Evolutionary conservation across 2,329 filamentous ascomycete species (phyloP).

Genomic region (Alternaria hordeiaustralica): DNA sequence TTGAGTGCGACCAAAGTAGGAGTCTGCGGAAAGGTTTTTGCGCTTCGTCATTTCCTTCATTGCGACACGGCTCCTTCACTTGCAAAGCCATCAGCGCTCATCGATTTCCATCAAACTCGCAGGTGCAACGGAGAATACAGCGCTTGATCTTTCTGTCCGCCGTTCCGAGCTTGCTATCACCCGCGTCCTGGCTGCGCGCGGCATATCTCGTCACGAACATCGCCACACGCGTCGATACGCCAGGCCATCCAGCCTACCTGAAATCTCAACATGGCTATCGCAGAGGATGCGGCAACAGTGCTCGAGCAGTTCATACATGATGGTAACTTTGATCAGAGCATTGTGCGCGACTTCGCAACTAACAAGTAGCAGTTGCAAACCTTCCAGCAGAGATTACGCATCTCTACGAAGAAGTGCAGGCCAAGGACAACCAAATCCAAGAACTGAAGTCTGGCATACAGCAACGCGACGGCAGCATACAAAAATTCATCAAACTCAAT

Average conservation of each 20-base stretch:
- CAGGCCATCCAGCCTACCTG: background rate
- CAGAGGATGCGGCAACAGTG: slow-evolving; percentile 71
- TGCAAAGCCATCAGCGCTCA: slow-evolving; percentile 23
- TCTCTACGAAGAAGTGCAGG: slow-evolving; percentile 81
- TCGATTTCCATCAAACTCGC: slow-evolving; percentile 26
- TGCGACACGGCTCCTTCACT: slow-evolving; percentile 14
- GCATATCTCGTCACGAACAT: background rate
- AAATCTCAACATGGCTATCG: slow-evolving; percentile 38
- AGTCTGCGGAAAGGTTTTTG: background rate
- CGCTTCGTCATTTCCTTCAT: slow-evolving; percentile 7
- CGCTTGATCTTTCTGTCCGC: background rate
- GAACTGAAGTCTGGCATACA: slow-evolving; percentile 73
- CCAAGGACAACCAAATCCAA: slow-evolving; percentile 76
- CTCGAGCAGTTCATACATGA: slow-evolving; percentile 80
- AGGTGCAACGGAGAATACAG: background rate
- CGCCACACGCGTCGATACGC: slow-evolving; percentile 1
- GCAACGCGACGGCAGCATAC: slow-evolving; percentile 75
- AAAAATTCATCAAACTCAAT: slow-evolving; percentile 81
- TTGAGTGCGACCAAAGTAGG: background rate
- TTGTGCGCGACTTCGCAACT: slow-evolving; percentile 4
- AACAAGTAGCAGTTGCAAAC: slow-evolving; percentile 66
- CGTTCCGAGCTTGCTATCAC: background rate
- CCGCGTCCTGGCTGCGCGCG: background rate
- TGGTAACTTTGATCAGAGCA: slow-evolving; percentile 49
- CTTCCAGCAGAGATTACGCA: slow-evolving; percentile 83